Evolutionary conservation across 2,329 filamentous ascomycete genomes (phyloP).

Genomic region (Claviceps humidiphila): DNA sequence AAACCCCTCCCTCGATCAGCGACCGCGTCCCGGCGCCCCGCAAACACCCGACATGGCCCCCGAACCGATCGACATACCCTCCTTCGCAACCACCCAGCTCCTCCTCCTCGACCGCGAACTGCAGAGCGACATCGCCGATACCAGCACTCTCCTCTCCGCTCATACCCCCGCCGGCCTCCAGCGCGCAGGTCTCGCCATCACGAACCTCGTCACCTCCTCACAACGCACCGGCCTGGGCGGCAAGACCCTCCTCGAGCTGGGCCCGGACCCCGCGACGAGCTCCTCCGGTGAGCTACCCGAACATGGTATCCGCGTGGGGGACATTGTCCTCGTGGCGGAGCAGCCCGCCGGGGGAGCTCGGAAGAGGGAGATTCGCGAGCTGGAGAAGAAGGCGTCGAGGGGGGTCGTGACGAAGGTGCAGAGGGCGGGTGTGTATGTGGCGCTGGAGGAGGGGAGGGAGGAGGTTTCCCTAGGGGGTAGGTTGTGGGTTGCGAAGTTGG

Average conservation of each 20-base stretch:
- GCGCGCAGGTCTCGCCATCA: conserved; percentile 65
- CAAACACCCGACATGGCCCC: conserved; percentile 18
- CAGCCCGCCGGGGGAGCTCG: conserved; percentile 60
- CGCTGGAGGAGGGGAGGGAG: conserved; percentile 52
- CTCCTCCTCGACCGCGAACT: conserved; percentile 58
- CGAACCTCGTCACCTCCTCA: conserved; percentile 59
- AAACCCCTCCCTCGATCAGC: too few species aligned
- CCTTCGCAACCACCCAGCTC: conserved; percentile 61
- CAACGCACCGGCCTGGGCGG: conserved; percentile 84
- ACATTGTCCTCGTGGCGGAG: conserved; percentile 65
- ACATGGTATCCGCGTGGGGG: conserved; percentile 63
- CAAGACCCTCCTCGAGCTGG: conserved; percentile 76
- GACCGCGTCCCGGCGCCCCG: too few species aligned
- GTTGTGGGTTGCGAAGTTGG: conserved; percentile 54
- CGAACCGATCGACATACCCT: conserved; percentile 42
- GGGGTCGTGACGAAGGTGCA: conserved; percentile 59
- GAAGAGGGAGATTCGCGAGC: conserved; percentile 58
- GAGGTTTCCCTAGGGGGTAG: conserved; percentile 30
- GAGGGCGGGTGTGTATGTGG: conserved; percentile 47
- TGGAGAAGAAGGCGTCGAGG: conserved; percentile 53
- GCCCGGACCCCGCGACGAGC: conserved; percentile 55
- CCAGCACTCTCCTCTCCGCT: conserved; percentile 50
- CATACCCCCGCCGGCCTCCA: conserved; percentile 58
- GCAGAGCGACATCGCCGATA: conserved; percentile 58
- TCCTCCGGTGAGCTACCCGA: conserved; percentile 46